Evolutionary conservation across 805 yeast species (phyloP), one percentile per base, ranked within the genome.

Genomic region (Barnettozyma sucrosica): DNA sequence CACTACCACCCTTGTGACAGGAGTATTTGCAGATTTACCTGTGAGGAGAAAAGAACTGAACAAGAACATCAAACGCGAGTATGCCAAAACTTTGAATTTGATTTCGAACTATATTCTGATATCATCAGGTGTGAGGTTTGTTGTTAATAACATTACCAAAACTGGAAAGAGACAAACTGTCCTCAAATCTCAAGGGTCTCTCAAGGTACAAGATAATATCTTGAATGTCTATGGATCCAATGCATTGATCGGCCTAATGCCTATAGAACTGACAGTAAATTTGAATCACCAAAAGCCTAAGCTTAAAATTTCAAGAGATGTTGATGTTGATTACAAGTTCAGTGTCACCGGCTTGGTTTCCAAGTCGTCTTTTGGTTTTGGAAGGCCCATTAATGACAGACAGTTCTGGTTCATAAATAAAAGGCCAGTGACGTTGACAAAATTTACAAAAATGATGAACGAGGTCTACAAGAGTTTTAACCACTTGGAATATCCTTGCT

Each of bases 1-100:
- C 1, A 90, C 97, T 0, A 66, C 78, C 0, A 76, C 89, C 0
- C 57, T 56, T 0, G 69, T 93, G 5, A 56, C 76, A 1, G 72
- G 80, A 36, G 55, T 93, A 10, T 93, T 93, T 59, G 63, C 73
- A 9, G 74, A 68, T 44, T 65, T 90, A 45, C 98, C 98, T 0
- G 99, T 95, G 7, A 71, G 99, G 50, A 71, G 80, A 43, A 83
- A 81, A 57, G 89, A 86, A 53, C 75, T 90, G 43, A 72, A 70
- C 18, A 86, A 81, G 58, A 83, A 85, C 54, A 58, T 68, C 34
- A 86, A 80, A 58, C 73, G 81, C 48, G 96, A 89, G 60, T 89
- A 83, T 65, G 72, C 79, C 41, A 85, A 82, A 57, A 72, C 87
- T n/a, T 58, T 92, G 3, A 60, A 68, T 0, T 57, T 84, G 36